Evolutionary conservation across 1,139 yeast species (phyloP).

Genomic region (Kurtzmaniella natalensis): DNA sequence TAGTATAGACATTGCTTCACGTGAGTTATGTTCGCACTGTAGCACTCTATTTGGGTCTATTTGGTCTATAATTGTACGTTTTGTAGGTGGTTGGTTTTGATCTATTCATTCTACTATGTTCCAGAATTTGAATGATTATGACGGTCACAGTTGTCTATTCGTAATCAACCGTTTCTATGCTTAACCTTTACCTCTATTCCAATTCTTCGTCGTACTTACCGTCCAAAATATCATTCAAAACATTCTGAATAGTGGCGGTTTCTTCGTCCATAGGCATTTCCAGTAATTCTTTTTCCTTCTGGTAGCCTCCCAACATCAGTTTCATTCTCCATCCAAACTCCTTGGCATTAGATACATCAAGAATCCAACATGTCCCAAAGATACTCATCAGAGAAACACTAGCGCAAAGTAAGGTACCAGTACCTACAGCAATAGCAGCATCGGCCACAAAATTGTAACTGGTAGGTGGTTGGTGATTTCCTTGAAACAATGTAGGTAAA

Average conservation of each 20-base stretch:
- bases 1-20: too few species aligned
- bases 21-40: too few species aligned
- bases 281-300: slow-evolving; percentile 44
- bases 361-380: slow-evolving; percentile 76
- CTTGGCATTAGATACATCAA: slow-evolving; percentile 60
- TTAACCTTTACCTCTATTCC: too few species aligned
- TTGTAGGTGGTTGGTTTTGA: too few species aligned
- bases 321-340: slow-evolving; percentile 77
- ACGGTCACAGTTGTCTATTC: too few species aligned
- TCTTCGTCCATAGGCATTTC: slow-evolving; percentile 66
- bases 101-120: too few species aligned
- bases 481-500: slow-evolving; percentile 75
- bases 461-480: slow-evolving; percentile 79
- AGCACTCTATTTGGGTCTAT: too few species aligned
- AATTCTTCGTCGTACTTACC: slow-evolving; percentile 35
- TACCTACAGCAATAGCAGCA: slow-evolving; percentile 82
- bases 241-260: slow-evolving; percentile 49
- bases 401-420: slow-evolving; percentile 43
- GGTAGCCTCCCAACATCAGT: slow-evolving; percentile 63
- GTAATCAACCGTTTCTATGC: too few species aligned
- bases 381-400: slow-evolving; percentile 27
- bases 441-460: slow-evolving; percentile 75
- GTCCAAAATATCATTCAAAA: slow-evolving; percentile 42
- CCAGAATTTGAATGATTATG: too few species aligned
- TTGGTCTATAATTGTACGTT: too few species aligned